Percentiles rank a stretch among this genome's conserved stretches.
Conservation (phyloP, 805 yeast species). For the Lachancea lanzarotensis region DNA sequence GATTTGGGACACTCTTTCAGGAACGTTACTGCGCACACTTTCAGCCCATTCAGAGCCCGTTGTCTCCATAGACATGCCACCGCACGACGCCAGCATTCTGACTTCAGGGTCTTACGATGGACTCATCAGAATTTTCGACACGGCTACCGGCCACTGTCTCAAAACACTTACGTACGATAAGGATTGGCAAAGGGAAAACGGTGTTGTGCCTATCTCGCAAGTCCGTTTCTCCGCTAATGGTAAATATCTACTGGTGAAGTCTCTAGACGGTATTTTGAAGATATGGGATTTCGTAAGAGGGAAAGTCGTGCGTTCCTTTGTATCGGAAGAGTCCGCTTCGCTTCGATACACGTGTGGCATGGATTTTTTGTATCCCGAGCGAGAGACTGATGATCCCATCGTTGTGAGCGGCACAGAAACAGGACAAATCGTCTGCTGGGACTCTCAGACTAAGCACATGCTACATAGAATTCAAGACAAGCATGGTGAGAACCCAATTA, state of each 20-base stretch:
- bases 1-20: slow-evolving; percentile 73
- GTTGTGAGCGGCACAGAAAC: slow-evolving; percentile 28
- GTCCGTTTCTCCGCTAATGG: slow-evolving; percentile 78
- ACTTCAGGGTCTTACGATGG: slow-evolving; percentile 91
- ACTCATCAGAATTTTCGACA: slow-evolving; percentile 77
- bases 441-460: slow-evolving; percentile 18
- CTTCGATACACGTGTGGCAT: slow-evolving; percentile 26
- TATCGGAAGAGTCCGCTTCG: slow-evolving; percentile 8
- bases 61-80: slow-evolving; percentile 62
- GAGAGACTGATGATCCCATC: slow-evolving; percentile 13
- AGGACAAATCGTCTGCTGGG: slow-evolving; percentile 27
- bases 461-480: slow-evolving; percentile 13
- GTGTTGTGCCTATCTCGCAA: slow-evolving; percentile 57
- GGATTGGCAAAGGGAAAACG: slow-evolving; percentile 55
- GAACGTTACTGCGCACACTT: slow-evolving; percentile 65
- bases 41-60: slow-evolving; percentile 94
- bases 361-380: slow-evolving; percentile 22
- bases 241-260: slow-evolving; percentile 65
- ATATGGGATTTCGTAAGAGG: slow-evolving; percentile 85
- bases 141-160: slow-evolving; percentile 83
- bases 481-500: slow-evolving; percentile 19
- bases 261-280: slow-evolving; percentile 71
- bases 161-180: slow-evolving; percentile 81
- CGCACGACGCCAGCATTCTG: slow-evolving; percentile 70
- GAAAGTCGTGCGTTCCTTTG: slow-evolving; percentile 68